These are phyloP conservation scores for Xylariaceae sp. DNA, from an alignment of 2,329 filamentous ascomycete species.

Conservation along the genomic window DNA sequence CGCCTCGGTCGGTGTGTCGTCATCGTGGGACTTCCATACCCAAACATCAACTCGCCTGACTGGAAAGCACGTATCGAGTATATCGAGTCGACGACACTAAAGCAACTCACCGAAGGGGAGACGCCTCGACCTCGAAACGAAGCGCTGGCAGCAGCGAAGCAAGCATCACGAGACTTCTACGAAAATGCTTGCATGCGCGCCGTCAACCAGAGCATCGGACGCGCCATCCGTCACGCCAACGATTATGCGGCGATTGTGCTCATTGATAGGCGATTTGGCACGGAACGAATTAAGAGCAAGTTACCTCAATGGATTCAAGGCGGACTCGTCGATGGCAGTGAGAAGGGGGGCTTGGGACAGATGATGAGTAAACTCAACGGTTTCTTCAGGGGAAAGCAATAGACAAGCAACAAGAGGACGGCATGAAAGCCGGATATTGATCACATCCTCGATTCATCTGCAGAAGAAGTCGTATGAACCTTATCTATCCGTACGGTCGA, in stretches of 20 bases:
- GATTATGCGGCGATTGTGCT: conserved; percentile 92
- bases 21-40: conserved; percentile 88
- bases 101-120: conserved; percentile 32
- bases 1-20: conserved; percentile 80
- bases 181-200: conserved; percentile 95
- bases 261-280: conserved; percentile 74
- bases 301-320: conserved; percentile 83
- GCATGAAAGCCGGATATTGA: not conserved
- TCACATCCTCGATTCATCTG: not conserved
- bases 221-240: conserved; percentile 79
- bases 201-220: conserved; percentile 92
- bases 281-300: conserved; percentile 67
- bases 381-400: conserved; percentile 54
- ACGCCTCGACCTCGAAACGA: conserved; percentile 23
- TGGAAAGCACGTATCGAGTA: conserved; percentile 92
- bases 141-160: conserved; percentile 41
- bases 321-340: conserved; percentile 52
- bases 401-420: not conserved
- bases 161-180: conserved; percentile 71
- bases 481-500: no score
- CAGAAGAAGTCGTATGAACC: no score
- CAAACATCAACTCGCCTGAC: conserved; percentile 81
- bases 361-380: conserved; percentile 53
- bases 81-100: conserved; percentile 58
- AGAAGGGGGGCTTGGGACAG: conserved; percentile 48